Conservation (phyloP, 345 rosid species). For the Syzygium aqueum region DNA sequence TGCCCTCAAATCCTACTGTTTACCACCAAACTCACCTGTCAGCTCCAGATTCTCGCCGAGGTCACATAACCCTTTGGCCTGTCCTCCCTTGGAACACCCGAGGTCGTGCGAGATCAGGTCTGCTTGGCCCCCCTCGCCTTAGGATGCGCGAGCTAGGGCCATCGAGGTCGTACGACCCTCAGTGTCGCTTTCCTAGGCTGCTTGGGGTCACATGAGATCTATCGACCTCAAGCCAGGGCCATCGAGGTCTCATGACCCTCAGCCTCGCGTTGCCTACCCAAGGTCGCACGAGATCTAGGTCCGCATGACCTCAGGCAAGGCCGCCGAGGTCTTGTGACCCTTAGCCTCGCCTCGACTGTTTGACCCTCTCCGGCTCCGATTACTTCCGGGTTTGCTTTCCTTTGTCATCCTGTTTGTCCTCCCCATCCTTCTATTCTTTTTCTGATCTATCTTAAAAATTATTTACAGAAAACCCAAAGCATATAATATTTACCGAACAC, state of each 20-base stretch:
- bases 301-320: too few relatives aligned
- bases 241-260: too few relatives aligned
- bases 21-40: neutral
- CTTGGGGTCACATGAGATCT: neutral
- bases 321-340: too few relatives aligned
- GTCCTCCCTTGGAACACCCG: neutral
- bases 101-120: fast-evolving
- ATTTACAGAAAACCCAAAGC: neutral
- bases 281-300: too few relatives aligned
- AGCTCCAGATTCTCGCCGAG: fast-evolving
- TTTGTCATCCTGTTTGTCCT: neutral
- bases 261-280: too few relatives aligned
- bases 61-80: neutral
- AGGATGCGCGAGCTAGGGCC: neutral
- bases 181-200: neutral
- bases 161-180: neutral
- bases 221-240: too few relatives aligned
- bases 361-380: neutral
- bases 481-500: neutral
- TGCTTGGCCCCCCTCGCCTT: neutral
- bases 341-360: neutral
- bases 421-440: neutral
- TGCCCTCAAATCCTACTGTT: neutral
- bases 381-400: neutral
- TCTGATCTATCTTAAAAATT: neutral